Conservation (phyloP, 495 filamentous ascomycete genomes). For the Aspergillus bridgeri region DNA sequence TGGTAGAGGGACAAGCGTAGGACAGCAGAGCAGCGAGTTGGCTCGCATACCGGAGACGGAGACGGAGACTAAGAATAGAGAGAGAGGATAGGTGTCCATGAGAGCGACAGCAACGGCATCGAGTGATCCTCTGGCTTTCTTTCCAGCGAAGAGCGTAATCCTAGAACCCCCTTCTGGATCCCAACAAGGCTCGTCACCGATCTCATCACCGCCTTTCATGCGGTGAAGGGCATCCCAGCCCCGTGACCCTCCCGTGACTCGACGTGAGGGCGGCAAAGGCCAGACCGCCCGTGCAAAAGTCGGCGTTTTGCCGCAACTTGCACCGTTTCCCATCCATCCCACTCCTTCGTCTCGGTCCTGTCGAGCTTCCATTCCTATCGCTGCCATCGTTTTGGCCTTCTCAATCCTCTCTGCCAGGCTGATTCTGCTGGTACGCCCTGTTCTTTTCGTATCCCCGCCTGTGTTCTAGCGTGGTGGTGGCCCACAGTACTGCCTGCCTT, state of each 20-base stretch:
- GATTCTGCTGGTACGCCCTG: neutral
- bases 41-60: too few species aligned
- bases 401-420: neutral
- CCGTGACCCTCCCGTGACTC: conserved; percentile 12
- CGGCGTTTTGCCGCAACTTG: conserved; percentile 38
- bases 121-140: too few species aligned
- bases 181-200: conserved; percentile 19
- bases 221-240: conserved; percentile 38
- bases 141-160: too few species aligned
- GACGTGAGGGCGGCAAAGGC: conserved; percentile 21
- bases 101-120: too few species aligned
- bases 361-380: neutral
- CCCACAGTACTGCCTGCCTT: neutral
- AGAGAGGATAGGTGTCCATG: too few species aligned
- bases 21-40: neutral
- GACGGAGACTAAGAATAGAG: neutral
- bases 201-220: conserved; percentile 46
- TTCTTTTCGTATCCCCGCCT: neutral
- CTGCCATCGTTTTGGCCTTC: neutral
- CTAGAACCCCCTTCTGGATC: neutral
- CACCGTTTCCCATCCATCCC: conserved; percentile 20
- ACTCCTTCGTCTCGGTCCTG: conserved; percentile 4
- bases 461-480: neutral
- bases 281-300: conserved; percentile 43
- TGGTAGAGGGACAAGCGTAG: neutral